Evolutionary conservation across 148 eudicot genomes (phyloP).

Genomic region (Rhododendron henanense): DNA sequence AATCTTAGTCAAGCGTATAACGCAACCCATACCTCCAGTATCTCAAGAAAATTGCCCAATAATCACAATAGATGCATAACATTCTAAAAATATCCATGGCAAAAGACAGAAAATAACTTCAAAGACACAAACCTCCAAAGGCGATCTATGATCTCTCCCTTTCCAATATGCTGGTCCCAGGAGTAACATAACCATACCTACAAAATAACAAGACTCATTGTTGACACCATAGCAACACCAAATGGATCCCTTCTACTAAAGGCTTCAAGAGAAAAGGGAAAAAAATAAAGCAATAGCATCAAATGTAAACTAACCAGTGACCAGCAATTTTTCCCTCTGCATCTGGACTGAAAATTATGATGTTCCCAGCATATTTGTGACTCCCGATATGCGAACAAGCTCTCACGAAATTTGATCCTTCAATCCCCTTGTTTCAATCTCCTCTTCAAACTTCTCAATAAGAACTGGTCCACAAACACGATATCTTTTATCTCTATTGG

Average conservation of each 20-base stretch:
- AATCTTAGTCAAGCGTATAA: background rate
- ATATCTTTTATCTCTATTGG: conserved; percentile 76
- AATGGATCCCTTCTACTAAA: background rate
- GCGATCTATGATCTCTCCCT: conserved; percentile 71
- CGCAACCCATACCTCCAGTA: background rate
- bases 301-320: conserved; percentile 56
- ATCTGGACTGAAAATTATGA: conserved; percentile 72
- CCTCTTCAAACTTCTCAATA: conserved; percentile 74
- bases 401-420: conserved; percentile 61
- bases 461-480: conserved; percentile 95
- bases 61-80: background rate
- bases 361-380: conserved; percentile 94
- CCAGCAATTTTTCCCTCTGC: conserved; percentile 72
- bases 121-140: conserved; percentile 75
- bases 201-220: conserved; percentile 13
- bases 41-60: background rate
- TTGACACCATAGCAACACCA: background rate
- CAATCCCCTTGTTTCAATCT: conserved; percentile 50
- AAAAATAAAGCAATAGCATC: background rate
- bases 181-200: conserved; percentile 97
- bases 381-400: conserved; percentile 95
- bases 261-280: background rate
- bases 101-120: background rate
- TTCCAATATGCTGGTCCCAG: conserved; percentile 68
- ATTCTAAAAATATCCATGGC: background rate